Conservation (phyloP, 2,329 filamentous ascomycete species). For the Beauveria scarabaeidicola region DNA sequence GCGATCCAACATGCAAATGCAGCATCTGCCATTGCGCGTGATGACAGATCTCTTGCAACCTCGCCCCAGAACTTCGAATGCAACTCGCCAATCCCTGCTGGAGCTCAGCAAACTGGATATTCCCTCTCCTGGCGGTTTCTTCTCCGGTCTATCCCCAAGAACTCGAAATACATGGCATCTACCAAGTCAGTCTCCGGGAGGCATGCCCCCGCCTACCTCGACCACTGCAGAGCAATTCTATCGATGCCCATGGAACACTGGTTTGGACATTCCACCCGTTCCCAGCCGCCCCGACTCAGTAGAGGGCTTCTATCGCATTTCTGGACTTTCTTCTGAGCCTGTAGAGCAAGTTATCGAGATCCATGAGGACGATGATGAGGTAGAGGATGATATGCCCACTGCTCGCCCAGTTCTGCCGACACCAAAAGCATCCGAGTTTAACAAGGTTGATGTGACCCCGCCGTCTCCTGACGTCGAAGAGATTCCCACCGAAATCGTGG, state of each 20-base stretch:
- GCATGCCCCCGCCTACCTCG: slow-evolving; percentile 62
- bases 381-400: slow-evolving; percentile 57
- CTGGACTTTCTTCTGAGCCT: slow-evolving; percentile 34
- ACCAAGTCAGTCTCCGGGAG: slow-evolving; percentile 43
- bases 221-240: slow-evolving; percentile 92
- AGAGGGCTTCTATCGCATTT: slow-evolving; percentile 31
- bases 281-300: slow-evolving; percentile 28
- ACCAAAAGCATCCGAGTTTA: slow-evolving; percentile 22
- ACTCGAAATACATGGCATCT: slow-evolving; percentile 77
- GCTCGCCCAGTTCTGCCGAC: slow-evolving; percentile 42
- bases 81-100: slow-evolving; percentile 48
- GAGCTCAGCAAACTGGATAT: slow-evolving; percentile 78
- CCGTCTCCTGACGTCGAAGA: slow-evolving; percentile 45
- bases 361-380: slow-evolving; percentile 35
- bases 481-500: slow-evolving; percentile 54
- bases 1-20: slow-evolving; percentile 33
- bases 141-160: slow-evolving; percentile 69
- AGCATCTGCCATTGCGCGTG: slow-evolving; percentile 41
- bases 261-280: slow-evolving; percentile 28
- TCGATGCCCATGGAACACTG: slow-evolving; percentile 63
- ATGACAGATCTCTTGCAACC: slow-evolving; percentile 32
- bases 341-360: slow-evolving; percentile 63
- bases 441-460: slow-evolving; percentile 24
- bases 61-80: slow-evolving; percentile 21
- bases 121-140: slow-evolving; percentile 86